Evolutionary conservation across 2,329 filamentous ascomycete genomes (phyloP).

Genomic region (Stagonosporopsis chrysanthemi): DNA sequence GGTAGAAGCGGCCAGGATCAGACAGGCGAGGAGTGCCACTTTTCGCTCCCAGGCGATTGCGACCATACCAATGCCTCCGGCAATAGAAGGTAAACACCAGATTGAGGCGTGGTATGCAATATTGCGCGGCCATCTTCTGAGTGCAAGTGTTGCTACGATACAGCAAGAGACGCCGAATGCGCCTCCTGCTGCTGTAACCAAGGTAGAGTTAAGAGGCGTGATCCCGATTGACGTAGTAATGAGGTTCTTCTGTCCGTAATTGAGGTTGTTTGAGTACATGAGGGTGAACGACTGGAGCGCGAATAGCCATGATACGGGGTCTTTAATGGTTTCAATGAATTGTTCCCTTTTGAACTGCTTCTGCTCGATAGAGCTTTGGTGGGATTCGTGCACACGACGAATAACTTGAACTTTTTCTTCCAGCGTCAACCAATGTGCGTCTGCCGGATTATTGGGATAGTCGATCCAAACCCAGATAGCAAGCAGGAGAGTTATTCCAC

Average conservation of each 20-base stretch:
- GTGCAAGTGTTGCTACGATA: not conserved
- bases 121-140: not conserved
- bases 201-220: not conserved
- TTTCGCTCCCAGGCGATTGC: not conserved
- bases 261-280: not conserved
- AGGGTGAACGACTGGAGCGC: not conserved
- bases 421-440: not conserved
- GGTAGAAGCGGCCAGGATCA: not conserved
- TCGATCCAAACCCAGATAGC: not conserved
- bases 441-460: not conserved
- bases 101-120: not conserved
- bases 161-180: not conserved
- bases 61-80: not conserved
- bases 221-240: not conserved
- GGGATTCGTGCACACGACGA: slow-evolving; percentile 2
- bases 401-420: slow-evolving; percentile 3
- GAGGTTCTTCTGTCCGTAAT: not conserved
- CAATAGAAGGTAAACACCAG: not conserved
- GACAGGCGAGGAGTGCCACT: not conserved
- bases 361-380: slow-evolving; percentile 7
- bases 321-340: slow-evolving; percentile 1
- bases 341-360: slow-evolving; percentile 5
- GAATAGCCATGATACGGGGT: not conserved
- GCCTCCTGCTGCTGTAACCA: not conserved
- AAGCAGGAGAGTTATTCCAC: not conserved